A percentile compares a stretch with the other conserved stretches of the same genome.
phyloP scores from a whole-genome alignment of 2,329 filamentous ascomycete genomes.

The Podosphaera xanthii region DNA sequence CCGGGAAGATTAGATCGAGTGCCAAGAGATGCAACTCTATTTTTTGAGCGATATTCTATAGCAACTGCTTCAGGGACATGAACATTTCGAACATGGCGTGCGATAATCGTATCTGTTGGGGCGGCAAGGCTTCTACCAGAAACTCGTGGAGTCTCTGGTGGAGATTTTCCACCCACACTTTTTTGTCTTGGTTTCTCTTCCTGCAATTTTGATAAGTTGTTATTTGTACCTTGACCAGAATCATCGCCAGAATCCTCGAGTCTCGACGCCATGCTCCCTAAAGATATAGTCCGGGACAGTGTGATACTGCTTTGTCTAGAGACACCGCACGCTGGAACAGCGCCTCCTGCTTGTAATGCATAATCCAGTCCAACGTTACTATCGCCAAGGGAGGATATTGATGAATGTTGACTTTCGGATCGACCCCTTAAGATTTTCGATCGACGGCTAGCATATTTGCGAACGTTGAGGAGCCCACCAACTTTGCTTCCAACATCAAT shows the following conservation, averaged over 20 bases:
- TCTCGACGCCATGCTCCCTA: constrained; percentile 74
- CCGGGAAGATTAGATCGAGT: constrained; percentile 27
- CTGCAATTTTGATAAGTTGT: constrained; percentile 30
- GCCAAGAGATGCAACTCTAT: constrained; percentile 28
- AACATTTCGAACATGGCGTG: constrained; percentile 71
- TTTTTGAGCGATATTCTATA: constrained; percentile 61
- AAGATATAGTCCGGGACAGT: constrained; percentile 56
- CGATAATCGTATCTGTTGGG: constrained; percentile 71
- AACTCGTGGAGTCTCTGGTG: constrained; percentile 49
- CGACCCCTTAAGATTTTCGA: constrained; percentile 34
- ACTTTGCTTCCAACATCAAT: constrained; percentile 24
- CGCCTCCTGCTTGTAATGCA: constrained; percentile 61
- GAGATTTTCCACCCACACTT: constrained; percentile 23
- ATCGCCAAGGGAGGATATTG: constrained; percentile 34
- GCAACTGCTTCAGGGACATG: constrained; percentile 77
- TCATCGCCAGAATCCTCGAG: constrained; percentile 26
- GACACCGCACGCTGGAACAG: constrained; percentile 32
- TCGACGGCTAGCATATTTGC: constrained; percentile 21
- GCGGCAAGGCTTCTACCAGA: constrained; percentile 31
- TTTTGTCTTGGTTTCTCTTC: constrained; percentile 29
- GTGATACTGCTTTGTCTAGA: constrained; percentile 28
- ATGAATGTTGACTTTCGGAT: constrained; percentile 33
- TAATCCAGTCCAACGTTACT: constrained; percentile 62
- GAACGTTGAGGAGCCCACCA: constrained; percentile 20
- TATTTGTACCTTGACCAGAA: constrained; percentile 19